Base-by-base conservation (phyloP, 2,329 filamentous ascomycete genomes). In the Atkinsonella texensis region DNA sequence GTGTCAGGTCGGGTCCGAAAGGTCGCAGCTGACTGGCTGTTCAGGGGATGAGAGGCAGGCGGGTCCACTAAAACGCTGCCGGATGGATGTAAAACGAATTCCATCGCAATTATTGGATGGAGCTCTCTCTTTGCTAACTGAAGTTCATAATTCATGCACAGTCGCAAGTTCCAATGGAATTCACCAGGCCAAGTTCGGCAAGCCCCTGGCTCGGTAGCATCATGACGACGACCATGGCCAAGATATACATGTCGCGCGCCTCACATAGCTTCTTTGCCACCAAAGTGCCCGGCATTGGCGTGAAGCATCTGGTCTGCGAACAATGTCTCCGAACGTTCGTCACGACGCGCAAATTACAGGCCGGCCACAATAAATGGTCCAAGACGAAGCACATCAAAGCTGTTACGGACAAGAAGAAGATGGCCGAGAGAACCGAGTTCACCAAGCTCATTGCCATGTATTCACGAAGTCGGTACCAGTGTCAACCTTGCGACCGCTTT, bases 371-470 rank as follows among this genome's bases (percentile, higher is more conserved):
- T 68, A 86, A 89, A 65, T 98, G 93, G 93, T 89, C 89, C 53
- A 95, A 93, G 63, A 97, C 96, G 70, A 87, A 85, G 64, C 93
- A 97, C 68, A 89, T 93, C 67, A 98, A 98, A 69, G 89, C 85
- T 49, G 87, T 84, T 55, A 85, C 84, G 53, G 93, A 98, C 67
- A 77, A 77, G 53, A 83, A 84, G 59, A 95, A 90, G 69, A 88
- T 82, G 68, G 77, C 77, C 43, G 76, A 84, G 59, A 83, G 89
- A 32, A 79, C 76, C 46, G 67, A 75, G 44, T 78, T 94, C 59
- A 76, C 84, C 20, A 83, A 87, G 58, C 80, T 85, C 54, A 84
- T 97, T 52, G 79, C 83, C 48, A 77, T 84, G 55, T 84, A 83
- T 53, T 87, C 87, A 1, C 89, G 86, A 71, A 72, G 86, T 88